These are phyloP conservation scores for Chaetomiaceae sp. DNA, from an alignment of 2,329 filamentous ascomycete genomes.

Conservation along the genomic window DNA sequence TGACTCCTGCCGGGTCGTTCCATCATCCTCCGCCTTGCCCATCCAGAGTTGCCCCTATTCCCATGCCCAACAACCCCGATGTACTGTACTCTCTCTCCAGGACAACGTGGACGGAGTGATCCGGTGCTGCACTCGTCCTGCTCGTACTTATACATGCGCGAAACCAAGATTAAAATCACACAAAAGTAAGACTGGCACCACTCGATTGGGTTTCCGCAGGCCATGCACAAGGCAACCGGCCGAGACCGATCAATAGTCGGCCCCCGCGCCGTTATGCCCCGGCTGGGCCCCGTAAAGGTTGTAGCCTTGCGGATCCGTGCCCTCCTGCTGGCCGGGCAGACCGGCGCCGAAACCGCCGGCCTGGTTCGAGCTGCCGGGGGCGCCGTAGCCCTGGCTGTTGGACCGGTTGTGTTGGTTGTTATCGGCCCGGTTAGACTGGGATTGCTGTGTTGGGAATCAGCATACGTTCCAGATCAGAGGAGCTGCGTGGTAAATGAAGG, in stretches of 20 bases:
- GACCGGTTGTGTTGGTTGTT: slow-evolving; percentile 46
- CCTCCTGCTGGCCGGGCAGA: slow-evolving; percentile 38
- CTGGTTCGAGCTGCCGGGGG: slow-evolving; percentile 38
- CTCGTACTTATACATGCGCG: slow-evolving; percentile 20
- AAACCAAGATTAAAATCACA: slow-evolving; percentile 1
- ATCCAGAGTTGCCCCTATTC: neutral
- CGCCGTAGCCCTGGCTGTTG: slow-evolving; percentile 50
- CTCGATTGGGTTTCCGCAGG: neutral
- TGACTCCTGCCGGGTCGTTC: neutral
- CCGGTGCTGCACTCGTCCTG: neutral
- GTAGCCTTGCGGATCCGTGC: slow-evolving; percentile 40
- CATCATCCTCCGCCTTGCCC: neutral
- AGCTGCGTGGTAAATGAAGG: no score
- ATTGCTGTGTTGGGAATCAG: slow-evolving; percentile 54
- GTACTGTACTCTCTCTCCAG: slow-evolving; percentile 12
- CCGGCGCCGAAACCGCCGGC: slow-evolving; percentile 44
- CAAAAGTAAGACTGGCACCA: neutral
- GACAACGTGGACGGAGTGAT: neutral
- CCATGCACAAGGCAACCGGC: neutral
- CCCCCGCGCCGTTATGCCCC: slow-evolving; percentile 54
- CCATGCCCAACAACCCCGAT: slow-evolving; percentile 2
- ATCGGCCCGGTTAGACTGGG: slow-evolving; percentile 70
- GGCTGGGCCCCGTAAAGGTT: slow-evolving; percentile 49
- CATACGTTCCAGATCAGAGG: slow-evolving; percentile 20
- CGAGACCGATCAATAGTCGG: slow-evolving; percentile 41